Evolutionary conservation across 31 red algal genomes (phyloP).

Genomic region (Odonthalia washingtoniensis): DNA sequence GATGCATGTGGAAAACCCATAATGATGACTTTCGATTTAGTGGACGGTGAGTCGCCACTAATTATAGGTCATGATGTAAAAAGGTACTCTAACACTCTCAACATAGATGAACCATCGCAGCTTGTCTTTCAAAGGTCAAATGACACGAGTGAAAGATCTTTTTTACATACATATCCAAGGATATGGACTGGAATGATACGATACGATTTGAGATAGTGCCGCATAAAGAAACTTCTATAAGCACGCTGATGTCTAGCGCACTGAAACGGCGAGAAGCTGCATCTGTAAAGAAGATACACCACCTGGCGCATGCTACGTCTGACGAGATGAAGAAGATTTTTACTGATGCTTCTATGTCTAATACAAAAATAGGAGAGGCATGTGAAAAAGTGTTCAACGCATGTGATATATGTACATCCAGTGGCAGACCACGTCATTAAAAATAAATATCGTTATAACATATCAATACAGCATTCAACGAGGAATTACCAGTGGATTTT

Average conservation of each 20-base stretch:
- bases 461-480: slow-evolving; percentile 44
- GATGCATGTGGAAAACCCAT: background rate
- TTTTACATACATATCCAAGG: background rate
- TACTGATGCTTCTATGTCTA: background rate
- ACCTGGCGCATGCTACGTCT: background rate
- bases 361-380: background rate
- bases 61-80: background rate
- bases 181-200: background rate
- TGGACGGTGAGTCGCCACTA: background rate
- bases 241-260: background rate
- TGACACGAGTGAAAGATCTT: background rate
- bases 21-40: background rate
- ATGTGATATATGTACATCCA: slow-evolving; percentile 19
- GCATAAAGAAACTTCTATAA: background rate
- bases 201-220: background rate
- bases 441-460: slow-evolving; percentile 28
- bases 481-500: slow-evolving; percentile 40
- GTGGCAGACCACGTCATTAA: too few relatives aligned
- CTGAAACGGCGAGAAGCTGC: background rate
- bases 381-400: background rate
- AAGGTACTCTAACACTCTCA: background rate
- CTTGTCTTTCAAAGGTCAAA: background rate
- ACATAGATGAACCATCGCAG: background rate
- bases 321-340: background rate
- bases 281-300: background rate